Percentiles rank a stretch among this genome's conserved stretches.
Conservation (phyloP, 1,284 basidiomycete genomes). For the Xerocomus amazonicus region DNA sequence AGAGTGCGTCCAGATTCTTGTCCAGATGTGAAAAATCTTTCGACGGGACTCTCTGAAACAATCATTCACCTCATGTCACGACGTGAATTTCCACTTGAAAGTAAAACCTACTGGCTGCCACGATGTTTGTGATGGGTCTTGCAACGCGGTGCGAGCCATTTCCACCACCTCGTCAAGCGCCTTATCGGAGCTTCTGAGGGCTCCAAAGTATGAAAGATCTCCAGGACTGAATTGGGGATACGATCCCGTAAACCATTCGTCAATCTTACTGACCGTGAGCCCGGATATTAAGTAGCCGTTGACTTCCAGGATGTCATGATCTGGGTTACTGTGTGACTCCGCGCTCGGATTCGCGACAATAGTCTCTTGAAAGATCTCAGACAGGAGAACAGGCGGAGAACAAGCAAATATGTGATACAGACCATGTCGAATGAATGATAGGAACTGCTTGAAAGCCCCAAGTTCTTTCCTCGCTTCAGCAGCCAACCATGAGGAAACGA, state of each 20-base stretch:
- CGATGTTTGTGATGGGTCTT: conserved; percentile 40
- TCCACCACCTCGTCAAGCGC: conserved; percentile 43
- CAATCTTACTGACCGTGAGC: conserved; percentile 63
- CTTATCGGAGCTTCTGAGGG: conserved; percentile 28
- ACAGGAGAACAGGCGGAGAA: conserved; percentile 16
- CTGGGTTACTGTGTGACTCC: conserved; percentile 48
- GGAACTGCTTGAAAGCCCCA: conserved; percentile 69
- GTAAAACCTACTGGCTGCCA: conserved; percentile 43
- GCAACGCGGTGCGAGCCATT: conserved; percentile 45
- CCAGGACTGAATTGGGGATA: conserved; percentile 53
- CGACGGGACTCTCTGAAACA: conserved; percentile 44
- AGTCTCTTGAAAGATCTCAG: conserved; percentile 33
- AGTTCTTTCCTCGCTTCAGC: conserved; percentile 62
- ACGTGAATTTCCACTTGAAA: conserved; percentile 21
- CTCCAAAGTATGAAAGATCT: conserved; percentile 50
- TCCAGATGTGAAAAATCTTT: conserved; percentile 56
- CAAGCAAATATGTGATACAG: conserved; percentile 25
- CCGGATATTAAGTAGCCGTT: conserved; percentile 74
- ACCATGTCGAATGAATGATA: conserved; percentile 76
- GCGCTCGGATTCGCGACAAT: conserved; percentile 39
- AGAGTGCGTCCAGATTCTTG: conserved; percentile 65
- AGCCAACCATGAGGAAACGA: conserved; percentile 65
- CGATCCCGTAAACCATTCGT: conserved; percentile 73
- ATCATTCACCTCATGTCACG: conserved; percentile 27
- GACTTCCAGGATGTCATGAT: conserved; percentile 75